Evolutionary conservation across 2,329 filamentous ascomycete species (phyloP).

Genomic region (Xylariaceae sp.): DNA sequence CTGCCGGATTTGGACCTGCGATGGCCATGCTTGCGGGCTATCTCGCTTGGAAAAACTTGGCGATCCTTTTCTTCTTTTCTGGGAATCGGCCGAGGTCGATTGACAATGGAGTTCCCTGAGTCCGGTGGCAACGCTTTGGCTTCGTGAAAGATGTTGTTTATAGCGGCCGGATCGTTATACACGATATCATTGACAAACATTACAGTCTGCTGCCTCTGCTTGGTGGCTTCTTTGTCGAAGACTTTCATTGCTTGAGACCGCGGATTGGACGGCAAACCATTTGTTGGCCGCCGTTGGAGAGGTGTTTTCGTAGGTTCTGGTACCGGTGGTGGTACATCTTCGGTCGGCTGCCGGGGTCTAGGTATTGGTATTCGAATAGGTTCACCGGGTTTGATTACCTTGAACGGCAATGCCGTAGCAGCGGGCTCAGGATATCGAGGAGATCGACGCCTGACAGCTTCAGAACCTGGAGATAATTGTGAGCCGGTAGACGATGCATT

Average conservation of each 20-base stretch:
- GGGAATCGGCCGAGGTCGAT: slow-evolving; percentile 55
- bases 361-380: slow-evolving; percentile 33
- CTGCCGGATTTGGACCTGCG: slow-evolving; percentile 48
- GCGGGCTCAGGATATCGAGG: slow-evolving; percentile 36
- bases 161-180: slow-evolving; percentile 48
- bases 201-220: slow-evolving; percentile 42
- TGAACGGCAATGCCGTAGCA: slow-evolving; percentile 20
- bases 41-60: slow-evolving; percentile 44
- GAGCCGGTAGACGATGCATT: slow-evolving; percentile 43
- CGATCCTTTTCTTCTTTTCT: slow-evolving; percentile 44
- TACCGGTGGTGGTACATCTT: slow-evolving; percentile 23
- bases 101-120: slow-evolving; percentile 41
- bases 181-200: slow-evolving; percentile 55
- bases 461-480: slow-evolving; percentile 48
- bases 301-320: slow-evolving; percentile 36
- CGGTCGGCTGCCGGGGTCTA: slow-evolving; percentile 31
- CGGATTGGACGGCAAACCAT: slow-evolving; percentile 48
- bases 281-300: slow-evolving; percentile 42
- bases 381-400: slow-evolving; percentile 26
- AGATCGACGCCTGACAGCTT: slow-evolving; percentile 50
- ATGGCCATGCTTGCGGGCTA: slow-evolving; percentile 38
- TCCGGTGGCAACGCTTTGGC: slow-evolving; percentile 30
- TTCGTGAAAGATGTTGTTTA: slow-evolving; percentile 47
- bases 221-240: slow-evolving; percentile 26
- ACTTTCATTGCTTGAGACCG: slow-evolving; percentile 35